phyloP scores from a whole-genome alignment of 2,329 filamentous ascomycete genomes.

The Allantophomopsis lycopodina region DNA sequence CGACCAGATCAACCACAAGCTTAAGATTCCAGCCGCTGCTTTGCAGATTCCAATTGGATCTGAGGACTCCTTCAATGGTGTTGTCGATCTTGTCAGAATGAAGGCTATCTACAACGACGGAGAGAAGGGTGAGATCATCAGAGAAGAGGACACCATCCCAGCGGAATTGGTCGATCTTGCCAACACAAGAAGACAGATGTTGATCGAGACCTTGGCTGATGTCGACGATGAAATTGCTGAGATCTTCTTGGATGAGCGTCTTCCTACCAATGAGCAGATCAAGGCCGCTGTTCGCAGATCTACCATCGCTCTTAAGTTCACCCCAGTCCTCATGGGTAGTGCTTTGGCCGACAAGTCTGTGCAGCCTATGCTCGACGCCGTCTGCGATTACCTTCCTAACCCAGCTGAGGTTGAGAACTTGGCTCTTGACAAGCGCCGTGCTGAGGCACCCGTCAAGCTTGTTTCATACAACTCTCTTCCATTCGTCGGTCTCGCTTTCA shows the following conservation, averaged over 20 bases:
- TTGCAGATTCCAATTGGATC: constrained; percentile 88
- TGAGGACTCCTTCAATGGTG: constrained; percentile 84
- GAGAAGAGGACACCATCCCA: constrained; percentile 69
- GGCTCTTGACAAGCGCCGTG: constrained; percentile 70
- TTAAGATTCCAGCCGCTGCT: constrained; percentile 84
- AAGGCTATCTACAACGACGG: constrained; percentile 90
- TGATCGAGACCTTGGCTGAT: constrained; percentile 92
- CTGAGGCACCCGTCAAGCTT: constrained; percentile 71
- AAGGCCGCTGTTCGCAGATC: constrained; percentile 84
- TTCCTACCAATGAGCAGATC: constrained; percentile 69
- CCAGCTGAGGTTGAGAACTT: constrained; percentile 80
- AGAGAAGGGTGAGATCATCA: constrained; percentile 61
- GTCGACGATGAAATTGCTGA: constrained; percentile 97
- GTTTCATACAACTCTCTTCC: constrained; percentile 88
- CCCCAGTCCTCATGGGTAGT: constrained; percentile 91
- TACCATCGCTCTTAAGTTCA: constrained; percentile 83
- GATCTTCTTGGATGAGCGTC: constrained; percentile 77
- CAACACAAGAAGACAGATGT: constrained; percentile 66
- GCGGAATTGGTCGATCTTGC: constrained; percentile 63
- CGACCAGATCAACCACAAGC: constrained; percentile 93
- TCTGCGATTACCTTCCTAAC: constrained; percentile 92
- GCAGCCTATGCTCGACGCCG: constrained; percentile 92
- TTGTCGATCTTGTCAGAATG: constrained; percentile 88
- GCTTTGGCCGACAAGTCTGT: constrained; percentile 89
- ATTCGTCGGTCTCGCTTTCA: constrained; percentile 93